Base-by-base conservation (phyloP, 2,329 filamentous ascomycete species). In the Ophiostoma ulmi region DNA sequence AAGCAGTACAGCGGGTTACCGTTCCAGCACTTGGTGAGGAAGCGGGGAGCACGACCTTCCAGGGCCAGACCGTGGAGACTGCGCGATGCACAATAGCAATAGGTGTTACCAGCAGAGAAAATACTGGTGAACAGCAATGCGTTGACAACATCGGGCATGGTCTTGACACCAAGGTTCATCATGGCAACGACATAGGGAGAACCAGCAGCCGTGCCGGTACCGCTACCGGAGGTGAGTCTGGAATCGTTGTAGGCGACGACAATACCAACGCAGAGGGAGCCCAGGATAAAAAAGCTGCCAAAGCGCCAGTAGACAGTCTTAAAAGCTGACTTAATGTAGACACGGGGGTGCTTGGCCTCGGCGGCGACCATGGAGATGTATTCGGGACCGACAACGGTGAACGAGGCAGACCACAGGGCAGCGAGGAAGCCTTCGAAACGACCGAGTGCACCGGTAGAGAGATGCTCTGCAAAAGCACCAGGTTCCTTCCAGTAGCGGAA, bases 181-280 rank as follows among this genome's bases (percentile, higher is more conserved):
- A 90, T 88, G 36, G 90, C 91, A 72, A 93, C 90, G 72, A 94
- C 90, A 74, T 89, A 92, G 41, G 85, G 78, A 26, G 86, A 87
- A 8, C 84, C 85, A 73, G 87, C 86, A 2, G 75, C 84, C 69
- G 79, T 79, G 3, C 79, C 74, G 71, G 79, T 80, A 36, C 71
- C 72, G 3, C 79, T 77, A 66, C 84, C 84, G 11, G 79, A 78
- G 10, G 84, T 79, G 14, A 86, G 80, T 8, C 73, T 26, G 0
- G 73, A 52, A 70, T 79, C 78, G 78, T 90, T 81, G 80, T 89
- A 90, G 0, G 88, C 87, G 1, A 91, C 86, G 14, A 89, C 81
- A 81, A 90, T 90, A 71, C 89, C 89, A 6, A 91, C 80, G 64
- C 91, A 83, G 64, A 91, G 81, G 20, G 91, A 87, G 8, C 85